Evolutionary conservation across 306 rosid species (phyloP).

Genomic region (Vigna unguiculata): DNA sequence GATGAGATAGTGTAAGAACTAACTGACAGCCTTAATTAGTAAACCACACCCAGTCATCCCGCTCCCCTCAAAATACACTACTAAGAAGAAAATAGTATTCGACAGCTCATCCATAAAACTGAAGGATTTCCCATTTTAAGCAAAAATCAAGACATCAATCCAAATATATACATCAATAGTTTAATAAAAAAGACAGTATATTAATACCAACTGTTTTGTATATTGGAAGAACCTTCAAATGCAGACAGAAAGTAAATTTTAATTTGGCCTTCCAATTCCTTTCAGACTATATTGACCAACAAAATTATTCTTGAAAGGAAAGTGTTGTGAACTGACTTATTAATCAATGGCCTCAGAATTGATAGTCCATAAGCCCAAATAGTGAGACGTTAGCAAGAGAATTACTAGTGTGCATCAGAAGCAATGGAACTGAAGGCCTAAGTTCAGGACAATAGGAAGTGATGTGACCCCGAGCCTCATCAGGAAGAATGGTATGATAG

Average conservation of each 20-base stretch:
- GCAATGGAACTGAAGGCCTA: too few species aligned
- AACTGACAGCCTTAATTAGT: constrained; percentile 21
- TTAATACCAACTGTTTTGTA: constrained; percentile 13
- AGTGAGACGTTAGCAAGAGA: too few species aligned
- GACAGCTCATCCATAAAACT: constrained; percentile 23
- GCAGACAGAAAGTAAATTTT: background rate
- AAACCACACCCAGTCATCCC: constrained; percentile 5
- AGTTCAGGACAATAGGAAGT: too few species aligned
- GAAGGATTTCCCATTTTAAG: constrained; percentile 10
- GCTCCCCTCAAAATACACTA: constrained; percentile 19
- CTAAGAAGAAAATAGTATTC: constrained; percentile 3
- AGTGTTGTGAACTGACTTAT: background rate
- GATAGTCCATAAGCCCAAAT: too few species aligned
- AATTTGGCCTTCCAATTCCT: constrained; percentile 9
- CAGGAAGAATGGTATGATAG: too few species aligned
- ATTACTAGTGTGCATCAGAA: too few species aligned
- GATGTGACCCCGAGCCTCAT: too few species aligned
- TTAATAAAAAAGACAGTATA: constrained; percentile 1
- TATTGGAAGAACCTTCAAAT: constrained; percentile 29
- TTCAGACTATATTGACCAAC: constrained; percentile 23
- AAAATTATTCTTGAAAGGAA: background rate
- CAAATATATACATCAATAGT: constrained; percentile 24
- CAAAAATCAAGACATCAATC: constrained; percentile 24
- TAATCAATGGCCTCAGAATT: too few species aligned
- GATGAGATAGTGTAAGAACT: constrained; percentile 39